These are phyloP conservation scores for Flaveria robusta DNA, from an alignment of 129 eudicot species.

Conservation along the genomic window DNA sequence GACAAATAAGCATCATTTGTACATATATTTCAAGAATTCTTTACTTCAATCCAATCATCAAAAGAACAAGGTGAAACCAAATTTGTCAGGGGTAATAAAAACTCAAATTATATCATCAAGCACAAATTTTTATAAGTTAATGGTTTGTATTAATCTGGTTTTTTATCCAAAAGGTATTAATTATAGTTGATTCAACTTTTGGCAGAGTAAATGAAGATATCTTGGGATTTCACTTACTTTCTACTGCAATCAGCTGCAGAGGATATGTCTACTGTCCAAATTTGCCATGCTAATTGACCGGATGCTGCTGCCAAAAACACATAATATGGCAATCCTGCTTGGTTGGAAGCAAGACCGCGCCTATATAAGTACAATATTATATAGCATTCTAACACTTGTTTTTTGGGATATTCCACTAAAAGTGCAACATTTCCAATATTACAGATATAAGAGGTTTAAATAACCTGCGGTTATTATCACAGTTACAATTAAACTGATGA, in stretches of 20 bases:
- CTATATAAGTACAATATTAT: conserved; percentile 16
- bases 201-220: background rate
- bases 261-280: conserved; percentile 68
- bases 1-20: background rate
- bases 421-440: background rate
- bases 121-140: background rate
- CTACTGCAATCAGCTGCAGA: conserved; percentile 74
- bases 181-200: background rate
- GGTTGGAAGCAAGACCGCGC: conserved; percentile 16
- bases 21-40: background rate
- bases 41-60: background rate
- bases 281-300: conserved; percentile 88
- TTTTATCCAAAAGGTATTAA: background rate
- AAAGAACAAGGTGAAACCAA: conserved; percentile 3
- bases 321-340: conserved; percentile 79
- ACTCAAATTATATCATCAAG: conserved; percentile 7
- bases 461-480: background rate
- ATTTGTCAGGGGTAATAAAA: background rate
- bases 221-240: conserved; percentile 53
- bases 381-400: background rate
- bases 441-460: background rate
- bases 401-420: background rate
- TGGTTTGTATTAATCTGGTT: background rate
- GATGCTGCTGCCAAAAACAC: conserved; percentile 61
- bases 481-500: background rate